Percentiles rank a stretch among this genome's conserved stretches.
Conservation (phyloP, 202 grass and related monocot species). For the Schoenoplectus triqueter region DNA sequence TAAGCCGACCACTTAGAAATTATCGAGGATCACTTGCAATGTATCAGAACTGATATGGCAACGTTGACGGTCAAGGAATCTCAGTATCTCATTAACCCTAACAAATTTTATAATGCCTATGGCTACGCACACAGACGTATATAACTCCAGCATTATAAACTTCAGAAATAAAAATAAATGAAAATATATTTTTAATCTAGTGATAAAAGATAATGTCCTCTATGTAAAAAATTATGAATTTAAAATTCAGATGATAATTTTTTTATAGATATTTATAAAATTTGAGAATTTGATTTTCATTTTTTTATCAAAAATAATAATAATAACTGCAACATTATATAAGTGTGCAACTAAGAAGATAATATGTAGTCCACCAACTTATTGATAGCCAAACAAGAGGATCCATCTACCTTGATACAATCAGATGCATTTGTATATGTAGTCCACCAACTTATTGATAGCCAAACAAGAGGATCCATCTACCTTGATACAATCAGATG, state of each 20-base stretch:
- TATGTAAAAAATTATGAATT: too few relatives aligned
- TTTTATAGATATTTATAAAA: too few relatives aligned
- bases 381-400: conserved; percentile 36
- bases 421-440: background rate
- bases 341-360: conserved; percentile 27
- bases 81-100: background rate
- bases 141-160: too few relatives aligned
- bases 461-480: conserved; percentile 37
- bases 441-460: conserved; percentile 41
- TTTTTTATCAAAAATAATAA: too few relatives aligned
- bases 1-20: background rate
- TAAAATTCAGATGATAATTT: too few relatives aligned
- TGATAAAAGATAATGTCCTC: too few relatives aligned
- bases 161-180: too few relatives aligned
- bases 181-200: too few relatives aligned
- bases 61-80: background rate
- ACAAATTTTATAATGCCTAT: too few relatives aligned
- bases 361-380: conserved; percentile 39
- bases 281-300: too few relatives aligned
- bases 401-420: conserved; percentile 37
- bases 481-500: background rate
- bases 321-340: too few relatives aligned
- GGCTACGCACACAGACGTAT: too few relatives aligned
- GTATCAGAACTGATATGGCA: background rate
- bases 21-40: background rate